Evolutionary conservation across 2,329 filamentous ascomycete genomes (phyloP).

Genomic region (Colletotrichum karsti): DNA sequence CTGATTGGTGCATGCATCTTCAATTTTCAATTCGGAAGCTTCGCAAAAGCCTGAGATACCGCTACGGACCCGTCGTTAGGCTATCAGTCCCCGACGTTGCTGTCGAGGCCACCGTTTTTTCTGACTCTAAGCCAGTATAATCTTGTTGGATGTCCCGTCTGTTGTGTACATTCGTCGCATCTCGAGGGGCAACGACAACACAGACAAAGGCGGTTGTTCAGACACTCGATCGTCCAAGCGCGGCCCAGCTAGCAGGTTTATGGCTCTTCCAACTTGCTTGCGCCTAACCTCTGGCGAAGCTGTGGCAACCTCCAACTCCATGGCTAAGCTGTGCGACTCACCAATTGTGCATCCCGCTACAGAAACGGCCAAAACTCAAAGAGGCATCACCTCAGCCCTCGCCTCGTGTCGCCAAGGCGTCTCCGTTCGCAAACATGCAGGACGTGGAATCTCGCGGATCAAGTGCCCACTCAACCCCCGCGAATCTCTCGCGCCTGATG

Average conservation of each 20-base stretch:
- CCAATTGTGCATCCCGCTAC: conserved; percentile 13
- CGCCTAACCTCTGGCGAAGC: background rate
- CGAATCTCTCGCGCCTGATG: background rate
- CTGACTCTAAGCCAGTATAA: background rate
- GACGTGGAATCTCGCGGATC: background rate
- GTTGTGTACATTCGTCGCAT: background rate
- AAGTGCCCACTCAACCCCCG: background rate
- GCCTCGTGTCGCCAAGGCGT: background rate
- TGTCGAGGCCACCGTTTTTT: background rate
- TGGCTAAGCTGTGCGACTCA: background rate
- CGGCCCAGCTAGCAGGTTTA: background rate
- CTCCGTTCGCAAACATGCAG: conserved; percentile 4
- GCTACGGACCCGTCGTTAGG: background rate
- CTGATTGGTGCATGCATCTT: too few species aligned
- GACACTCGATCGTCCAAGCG: background rate
- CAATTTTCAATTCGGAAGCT: too few species aligned
- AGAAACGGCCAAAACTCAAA: conserved; percentile 13
- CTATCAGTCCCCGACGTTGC: background rate
- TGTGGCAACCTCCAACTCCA: background rate
- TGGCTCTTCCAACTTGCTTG: background rate
- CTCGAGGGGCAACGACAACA: background rate
- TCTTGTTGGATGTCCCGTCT: background rate
- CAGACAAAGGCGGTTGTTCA: conserved; percentile 11
- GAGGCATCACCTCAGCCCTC: background rate
- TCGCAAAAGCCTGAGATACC: background rate